phyloP scores from a whole-genome alignment of 2,329 filamentous ascomycete genomes.

The Trichophyton mentagrophytes region DNA sequence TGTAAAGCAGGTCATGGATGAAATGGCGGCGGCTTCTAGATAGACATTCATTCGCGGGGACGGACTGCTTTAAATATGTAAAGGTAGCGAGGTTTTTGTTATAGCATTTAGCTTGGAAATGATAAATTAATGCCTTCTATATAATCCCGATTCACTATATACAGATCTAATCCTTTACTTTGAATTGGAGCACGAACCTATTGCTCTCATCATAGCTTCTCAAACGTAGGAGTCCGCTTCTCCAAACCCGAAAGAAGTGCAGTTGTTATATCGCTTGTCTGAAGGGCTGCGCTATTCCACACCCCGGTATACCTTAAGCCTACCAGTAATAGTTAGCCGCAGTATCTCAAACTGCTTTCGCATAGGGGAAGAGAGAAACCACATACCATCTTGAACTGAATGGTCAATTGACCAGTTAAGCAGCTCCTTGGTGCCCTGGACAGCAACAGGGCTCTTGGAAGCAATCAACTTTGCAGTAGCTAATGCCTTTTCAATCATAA shows the following conservation, averaged over 20 bases:
- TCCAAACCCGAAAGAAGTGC: conserved; percentile 65
- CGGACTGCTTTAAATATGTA: background rate
- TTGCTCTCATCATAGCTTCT: conserved; percentile 51
- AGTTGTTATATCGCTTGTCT: conserved; percentile 62
- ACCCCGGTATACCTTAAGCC: conserved; percentile 68
- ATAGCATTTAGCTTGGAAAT: background rate
- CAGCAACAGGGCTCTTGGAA: conserved; percentile 73
- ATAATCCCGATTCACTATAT: background rate
- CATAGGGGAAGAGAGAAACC: background rate
- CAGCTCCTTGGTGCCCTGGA: conserved; percentile 76
- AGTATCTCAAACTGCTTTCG: background rate
- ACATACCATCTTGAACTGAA: conserved; percentile 59
- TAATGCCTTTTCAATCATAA: conserved; percentile 50
- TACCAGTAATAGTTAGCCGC: conserved; percentile 20
- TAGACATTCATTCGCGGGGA: background rate
- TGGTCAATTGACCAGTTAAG: conserved; percentile 72
- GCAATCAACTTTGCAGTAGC: conserved; percentile 55
- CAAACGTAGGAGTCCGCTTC: conserved; percentile 69
- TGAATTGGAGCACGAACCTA: background rate
- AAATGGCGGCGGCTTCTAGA: conserved; percentile 7
- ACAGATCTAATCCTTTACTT: background rate
- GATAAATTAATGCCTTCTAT: background rate
- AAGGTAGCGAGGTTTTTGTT: background rate
- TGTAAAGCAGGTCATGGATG: conserved; percentile 24
- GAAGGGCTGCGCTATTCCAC: conserved; percentile 76